Conservation (phyloP, 345 rosid genomes). For the Luvunga scandens region DNA sequence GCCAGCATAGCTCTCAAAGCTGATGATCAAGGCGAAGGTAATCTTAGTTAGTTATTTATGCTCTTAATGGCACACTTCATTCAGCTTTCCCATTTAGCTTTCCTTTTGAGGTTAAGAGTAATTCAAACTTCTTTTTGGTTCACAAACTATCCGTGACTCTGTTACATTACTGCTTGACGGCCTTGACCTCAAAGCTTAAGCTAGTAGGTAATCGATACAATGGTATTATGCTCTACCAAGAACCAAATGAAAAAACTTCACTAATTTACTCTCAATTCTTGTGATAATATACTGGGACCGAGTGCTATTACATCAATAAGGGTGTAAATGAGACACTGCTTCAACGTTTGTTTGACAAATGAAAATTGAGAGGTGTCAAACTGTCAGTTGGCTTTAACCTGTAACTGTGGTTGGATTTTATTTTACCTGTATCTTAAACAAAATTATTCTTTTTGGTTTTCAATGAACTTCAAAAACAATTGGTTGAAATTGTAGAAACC, state of each 20-base stretch:
- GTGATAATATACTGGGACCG: too few species aligned
- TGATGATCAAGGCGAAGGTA: constrained; percentile 77
- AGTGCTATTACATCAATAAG: neutral
- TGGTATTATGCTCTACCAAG: neutral
- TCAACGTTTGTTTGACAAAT: neutral
- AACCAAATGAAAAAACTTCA: too few species aligned
- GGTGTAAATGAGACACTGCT: neutral
- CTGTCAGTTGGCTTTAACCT: neutral
- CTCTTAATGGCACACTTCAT: neutral
- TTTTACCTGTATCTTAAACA: too few species aligned
- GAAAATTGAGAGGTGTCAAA: neutral
- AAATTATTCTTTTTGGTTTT: too few species aligned
- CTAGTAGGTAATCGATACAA: neutral
- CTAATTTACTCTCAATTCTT: too few species aligned
- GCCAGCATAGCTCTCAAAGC: constrained; percentile 51
- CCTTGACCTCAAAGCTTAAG: neutral
- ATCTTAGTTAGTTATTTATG: too few species aligned
- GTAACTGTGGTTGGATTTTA: neutral
- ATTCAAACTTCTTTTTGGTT: neutral
- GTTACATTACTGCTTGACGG: too few species aligned
- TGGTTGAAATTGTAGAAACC: too few species aligned
- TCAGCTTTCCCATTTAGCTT: too few species aligned
- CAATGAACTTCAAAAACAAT: too few species aligned
- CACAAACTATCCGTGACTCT: neutral
- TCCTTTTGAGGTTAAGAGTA: neutral